Base-by-base conservation (phyloP, 2,329 filamentous ascomycete species). In the Madurella mycetomatis region DNA sequence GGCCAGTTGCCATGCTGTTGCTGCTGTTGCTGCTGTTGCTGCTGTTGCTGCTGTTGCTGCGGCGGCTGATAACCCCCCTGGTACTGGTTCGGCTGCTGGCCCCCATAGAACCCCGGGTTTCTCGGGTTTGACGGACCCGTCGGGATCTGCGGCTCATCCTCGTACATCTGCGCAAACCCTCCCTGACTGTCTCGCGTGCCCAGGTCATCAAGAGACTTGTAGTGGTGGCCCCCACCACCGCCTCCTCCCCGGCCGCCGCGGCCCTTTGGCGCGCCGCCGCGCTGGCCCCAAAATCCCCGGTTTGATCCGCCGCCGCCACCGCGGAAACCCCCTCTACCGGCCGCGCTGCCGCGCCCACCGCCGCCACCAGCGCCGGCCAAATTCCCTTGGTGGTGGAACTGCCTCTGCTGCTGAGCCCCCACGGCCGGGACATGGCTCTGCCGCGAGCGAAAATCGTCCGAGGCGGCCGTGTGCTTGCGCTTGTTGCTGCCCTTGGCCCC, bases 151-250 rank as follows among this genome's bases (percentile, higher is more conserved):
- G 47, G 49, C 18, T 54, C 65, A 59, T 79, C 77, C 46, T 79
- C 76, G 57, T 79, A 80, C 41, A 74, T 74, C n/a, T 70, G 65
- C 9, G 69, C 69, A 45, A 71, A 73, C 9, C 72, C 73, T 31
- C 70, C 71, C 37, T 76, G 73, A 55, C 72, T 72, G 43, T 77
- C 76, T 46, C 73, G 73, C 42, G 73, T 71, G 25, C 77, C 78
- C 30, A 84, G 76, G 61, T 90, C 86, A 66, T 89, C 86, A 1
- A 89, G 75, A 1, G 85, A 88, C 54, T 80, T 78, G 66, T 90
- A 89, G 43, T 78, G 77, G 25, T 75, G 71, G 45, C 79, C 72
- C 11, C 79, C 75, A 54, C 70, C 69, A 41, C 49, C 43, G 45
- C 79, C 68, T 5, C 73, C 72, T 37, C 70, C 66, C 25, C 69